Base-by-base conservation (phyloP, 2,329 filamentous ascomycete genomes). In the Cryphonectria carpinicola region DNA sequence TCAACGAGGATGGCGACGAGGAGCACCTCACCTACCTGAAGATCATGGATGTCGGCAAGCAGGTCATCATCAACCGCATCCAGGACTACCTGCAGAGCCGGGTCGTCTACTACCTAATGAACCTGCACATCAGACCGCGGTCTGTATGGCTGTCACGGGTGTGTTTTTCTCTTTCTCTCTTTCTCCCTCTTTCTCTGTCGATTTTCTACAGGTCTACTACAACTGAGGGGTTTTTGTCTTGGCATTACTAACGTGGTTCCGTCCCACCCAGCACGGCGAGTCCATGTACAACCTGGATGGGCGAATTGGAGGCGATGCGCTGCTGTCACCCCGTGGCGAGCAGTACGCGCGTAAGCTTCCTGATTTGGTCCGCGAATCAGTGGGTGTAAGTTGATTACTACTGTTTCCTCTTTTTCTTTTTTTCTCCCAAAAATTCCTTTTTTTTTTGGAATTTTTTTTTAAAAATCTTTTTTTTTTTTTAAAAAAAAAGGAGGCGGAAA, bases 71-170 rank as follows among this genome's bases (percentile, higher is more conserved):
- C 87, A 99, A 98, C 83, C 91, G 93, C 79, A 97, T 99, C 78
- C 92, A 94, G 79, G 96, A 99, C 81, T 99, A 99, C 79, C 86
- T 99, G 39, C 96, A 98, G 80, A 97, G 94, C 80, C 91, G 96
- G 70, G 91, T 99, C 61, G 95, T 99, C 62, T 99, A 99, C 82
- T 99, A 98, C 80, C 89, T 98, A 71, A 98, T 98, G 91, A 99
- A 98, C 80, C 86, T 99, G 54, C 96, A 99, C 82, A 99, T 99
- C 80, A 95, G 95, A 74, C 95, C 95, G 25, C 90, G 96, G 70
- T 97, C 94, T 4, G 97, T 99, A 75, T 99, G 96, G 96, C 84
- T 99, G 66, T 98, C 96, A 75, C 87, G 96, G 74, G 93, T 95
- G 85, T 82, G 90, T 87, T 10, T 28, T 13, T n/a, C 3, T 56